These are phyloP conservation scores for Alternaria consortialis DNA, from an alignment of 2,329 filamentous ascomycete species.

Conservation along the genomic window DNA sequence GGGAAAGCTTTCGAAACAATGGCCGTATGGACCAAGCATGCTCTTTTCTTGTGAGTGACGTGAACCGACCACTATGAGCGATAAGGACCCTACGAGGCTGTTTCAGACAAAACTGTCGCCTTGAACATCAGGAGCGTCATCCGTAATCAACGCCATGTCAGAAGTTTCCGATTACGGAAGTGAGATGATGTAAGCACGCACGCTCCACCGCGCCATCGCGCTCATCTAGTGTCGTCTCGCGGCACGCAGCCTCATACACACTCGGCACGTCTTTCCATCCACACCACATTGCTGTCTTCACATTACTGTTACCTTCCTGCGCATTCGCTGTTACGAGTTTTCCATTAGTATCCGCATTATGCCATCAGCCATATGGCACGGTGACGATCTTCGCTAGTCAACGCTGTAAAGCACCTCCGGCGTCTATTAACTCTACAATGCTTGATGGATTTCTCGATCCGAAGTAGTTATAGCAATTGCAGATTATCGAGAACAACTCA, in stretches of 20 bases:
- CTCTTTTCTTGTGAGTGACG: no score
- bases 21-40: not conserved
- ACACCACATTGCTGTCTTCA: not conserved
- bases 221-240: not conserved
- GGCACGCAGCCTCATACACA: not conserved
- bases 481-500: not conserved
- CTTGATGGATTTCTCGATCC: not conserved
- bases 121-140: conserved; percentile 11
- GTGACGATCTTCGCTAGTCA: not conserved
- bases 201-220: not conserved
- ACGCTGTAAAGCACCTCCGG: not conserved
- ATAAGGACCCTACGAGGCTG: not conserved
- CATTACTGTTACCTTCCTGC: not conserved
- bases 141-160: conserved; percentile 2
- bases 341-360: no score
- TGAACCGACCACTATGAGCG: no score
- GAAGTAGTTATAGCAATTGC: no score
- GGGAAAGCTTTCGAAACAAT: not conserved
- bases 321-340: no score
- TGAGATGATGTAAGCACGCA: conserved; percentile 7
- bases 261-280: not conserved
- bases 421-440: not conserved
- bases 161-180: not conserved
- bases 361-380: not conserved
- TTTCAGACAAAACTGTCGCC: not conserved